A percentile compares a stretch with the other conserved stretches of the same genome.
phyloP scores from a whole-genome alignment of 371 early-diverging fungal species.

The Lichtheimia ornata region DNA sequence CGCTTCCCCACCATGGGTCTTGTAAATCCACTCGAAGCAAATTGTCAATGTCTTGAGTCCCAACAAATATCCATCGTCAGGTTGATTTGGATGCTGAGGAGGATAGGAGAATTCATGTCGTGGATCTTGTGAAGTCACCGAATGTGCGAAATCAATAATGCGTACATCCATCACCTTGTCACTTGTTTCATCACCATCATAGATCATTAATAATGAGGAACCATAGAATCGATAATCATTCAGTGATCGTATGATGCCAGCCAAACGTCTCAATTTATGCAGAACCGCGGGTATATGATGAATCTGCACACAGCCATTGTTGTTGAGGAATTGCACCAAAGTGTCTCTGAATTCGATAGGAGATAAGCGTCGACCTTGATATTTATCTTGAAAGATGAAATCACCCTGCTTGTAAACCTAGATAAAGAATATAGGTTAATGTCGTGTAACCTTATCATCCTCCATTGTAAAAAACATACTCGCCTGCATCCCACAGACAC shows the following conservation, averaged over 20 bases:
- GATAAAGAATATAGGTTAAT: background rate
- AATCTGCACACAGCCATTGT: conserved; percentile 70
- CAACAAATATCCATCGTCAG: conserved; percentile 76
- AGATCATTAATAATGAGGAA: conserved; percentile 73
- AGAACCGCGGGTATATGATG: conserved; percentile 83
- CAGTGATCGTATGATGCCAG: conserved; percentile 71
- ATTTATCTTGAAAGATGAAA: conserved; percentile 88
- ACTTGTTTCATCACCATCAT: conserved; percentile 36
- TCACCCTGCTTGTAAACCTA: conserved; percentile 80
- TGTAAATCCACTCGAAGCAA: conserved; percentile 67
- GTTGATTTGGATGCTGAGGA: conserved; percentile 63
- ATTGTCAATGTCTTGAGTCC: conserved; percentile 71
- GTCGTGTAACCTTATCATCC: no score
- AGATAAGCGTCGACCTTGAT: conserved; percentile 86
- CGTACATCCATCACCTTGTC: conserved; percentile 69
- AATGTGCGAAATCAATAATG: conserved; percentile 95
- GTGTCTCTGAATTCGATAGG: conserved; percentile 76
- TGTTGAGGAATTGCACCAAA: conserved; percentile 83
- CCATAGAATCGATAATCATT: conserved; percentile 89
- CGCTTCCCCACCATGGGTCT: conserved; percentile 40
- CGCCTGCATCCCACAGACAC: conserved; percentile 97
- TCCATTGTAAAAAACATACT: conserved; percentile 11
- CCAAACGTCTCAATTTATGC: conserved; percentile 70
- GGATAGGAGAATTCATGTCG: conserved; percentile 54
- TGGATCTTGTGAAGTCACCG: conserved; percentile 46